Percentiles rank a stretch among this genome's conserved stretches.
Evolutionary conservation across 208 protist species (phyloP).

Genomic region (Leishmania arabica): DNA sequence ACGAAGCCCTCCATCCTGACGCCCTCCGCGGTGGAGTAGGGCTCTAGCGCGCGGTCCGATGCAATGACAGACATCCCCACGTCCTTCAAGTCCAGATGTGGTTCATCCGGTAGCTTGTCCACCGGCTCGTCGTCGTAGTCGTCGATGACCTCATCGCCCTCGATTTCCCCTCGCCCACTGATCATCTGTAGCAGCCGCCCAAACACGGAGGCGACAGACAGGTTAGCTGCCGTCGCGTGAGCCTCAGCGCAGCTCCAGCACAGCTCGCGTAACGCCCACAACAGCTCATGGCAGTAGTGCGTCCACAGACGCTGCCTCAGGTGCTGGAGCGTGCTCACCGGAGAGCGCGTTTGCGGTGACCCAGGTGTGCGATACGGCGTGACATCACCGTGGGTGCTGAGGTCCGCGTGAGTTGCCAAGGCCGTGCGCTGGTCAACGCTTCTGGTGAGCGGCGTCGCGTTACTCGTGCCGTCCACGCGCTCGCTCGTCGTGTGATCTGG

Average conservation of each 20-base stretch:
- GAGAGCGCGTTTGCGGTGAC: background rate
- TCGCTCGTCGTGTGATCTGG: background rate
- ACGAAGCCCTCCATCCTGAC: conserved; percentile 25
- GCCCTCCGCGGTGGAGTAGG: conserved; percentile 7
- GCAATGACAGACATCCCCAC: conserved; percentile 14
- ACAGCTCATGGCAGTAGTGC: conserved; percentile 48
- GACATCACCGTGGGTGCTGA: background rate
- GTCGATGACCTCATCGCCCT: conserved; percentile 15
- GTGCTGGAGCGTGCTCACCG: conserved; percentile 17
- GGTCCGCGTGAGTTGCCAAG: background rate
- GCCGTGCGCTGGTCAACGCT: too few species aligned
- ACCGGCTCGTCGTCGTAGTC: conserved; percentile 1
- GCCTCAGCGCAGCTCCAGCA: conserved; percentile 56
- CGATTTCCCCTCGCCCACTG: conserved; percentile 16
- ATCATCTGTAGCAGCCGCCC: conserved; percentile 54
- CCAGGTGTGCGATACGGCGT: conserved; percentile 9
- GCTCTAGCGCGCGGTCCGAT: conserved; percentile 16
- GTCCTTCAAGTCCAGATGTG: conserved; percentile 3
- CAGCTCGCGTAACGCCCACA: conserved; percentile 56
- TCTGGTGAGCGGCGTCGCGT: background rate
- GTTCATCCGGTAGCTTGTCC: background rate
- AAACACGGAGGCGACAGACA: conserved; percentile 62
- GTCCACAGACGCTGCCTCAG: conserved; percentile 40
- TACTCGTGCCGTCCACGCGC: background rate
- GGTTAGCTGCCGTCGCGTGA: conserved; percentile 49